A percentile compares a stretch with the other conserved stretches of the same genome.
Evolutionary conservation across 2,329 filamentous ascomycete species (phyloP).

Genomic region (Calonectria honghensis): DNA sequence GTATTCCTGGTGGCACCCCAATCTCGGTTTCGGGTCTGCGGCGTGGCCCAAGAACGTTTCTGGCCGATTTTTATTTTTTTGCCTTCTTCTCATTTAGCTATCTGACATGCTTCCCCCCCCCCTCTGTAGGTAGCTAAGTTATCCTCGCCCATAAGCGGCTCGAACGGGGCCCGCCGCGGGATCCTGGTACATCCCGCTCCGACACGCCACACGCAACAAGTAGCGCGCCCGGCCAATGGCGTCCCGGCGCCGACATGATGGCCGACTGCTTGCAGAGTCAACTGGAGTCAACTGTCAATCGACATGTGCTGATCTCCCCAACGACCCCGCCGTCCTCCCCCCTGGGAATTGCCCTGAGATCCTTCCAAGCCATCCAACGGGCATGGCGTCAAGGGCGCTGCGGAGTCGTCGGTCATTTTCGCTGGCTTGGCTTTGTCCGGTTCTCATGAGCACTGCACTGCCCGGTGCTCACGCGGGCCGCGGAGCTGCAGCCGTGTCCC

Average conservation of each 20-base stretch:
- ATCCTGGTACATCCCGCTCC: slow-evolving; percentile 31
- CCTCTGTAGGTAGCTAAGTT: background rate
- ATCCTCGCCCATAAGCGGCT: slow-evolving; percentile 5
- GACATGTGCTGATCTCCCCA: slow-evolving; percentile 1
- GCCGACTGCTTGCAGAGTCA: slow-evolving; percentile 33
- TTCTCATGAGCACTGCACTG: slow-evolving; percentile 13
- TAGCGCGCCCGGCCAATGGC: slow-evolving; percentile 42
- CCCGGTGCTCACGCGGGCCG: slow-evolving; percentile 31
- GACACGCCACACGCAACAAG: slow-evolving; percentile 9
- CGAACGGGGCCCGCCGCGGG: slow-evolving; percentile 30
- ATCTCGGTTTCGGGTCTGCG: slow-evolving; percentile 49
- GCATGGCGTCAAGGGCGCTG: slow-evolving; percentile 7
- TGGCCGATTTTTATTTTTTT: background rate
- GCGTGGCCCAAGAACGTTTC: slow-evolving; percentile 9
- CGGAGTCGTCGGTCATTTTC: slow-evolving; percentile 2
- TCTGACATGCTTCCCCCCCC: background rate
- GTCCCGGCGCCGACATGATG: slow-evolving; percentile 45
- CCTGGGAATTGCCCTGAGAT: slow-evolving; percentile 15
- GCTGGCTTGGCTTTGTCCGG: slow-evolving; percentile 22
- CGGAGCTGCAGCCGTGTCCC: slow-evolving; percentile 21
- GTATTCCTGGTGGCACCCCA: slow-evolving; percentile 34
- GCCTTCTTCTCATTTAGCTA: background rate
- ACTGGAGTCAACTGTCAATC: slow-evolving; percentile 8
- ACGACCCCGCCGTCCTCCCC: slow-evolving; percentile 2
- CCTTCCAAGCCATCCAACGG: slow-evolving; percentile 4